These are phyloP conservation scores for Lentinus brumalis DNA, from an alignment of 768 basidiomycete genomes.

Conservation along the genomic window DNA sequence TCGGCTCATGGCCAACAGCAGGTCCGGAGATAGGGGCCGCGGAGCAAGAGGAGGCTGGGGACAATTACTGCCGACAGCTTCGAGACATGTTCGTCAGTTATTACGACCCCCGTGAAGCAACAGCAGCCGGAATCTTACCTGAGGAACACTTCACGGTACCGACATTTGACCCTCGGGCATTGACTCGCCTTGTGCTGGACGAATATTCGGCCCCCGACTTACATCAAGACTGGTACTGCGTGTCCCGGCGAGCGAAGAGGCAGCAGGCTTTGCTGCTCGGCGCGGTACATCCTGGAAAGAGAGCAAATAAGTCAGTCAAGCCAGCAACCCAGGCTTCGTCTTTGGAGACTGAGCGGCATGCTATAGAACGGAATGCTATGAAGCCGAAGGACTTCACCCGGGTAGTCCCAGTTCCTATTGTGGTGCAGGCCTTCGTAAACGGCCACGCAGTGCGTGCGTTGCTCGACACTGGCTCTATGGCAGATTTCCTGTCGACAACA, in stretches of 20 bases:
- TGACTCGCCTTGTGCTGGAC: too few relatives aligned
- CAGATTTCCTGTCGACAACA: slow-evolving; percentile 35
- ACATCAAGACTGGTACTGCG: too few relatives aligned
- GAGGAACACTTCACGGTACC: background rate
- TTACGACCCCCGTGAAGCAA: background rate
- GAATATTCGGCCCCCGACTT: too few relatives aligned
- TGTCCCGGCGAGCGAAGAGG: too few relatives aligned
- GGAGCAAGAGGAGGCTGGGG: background rate
- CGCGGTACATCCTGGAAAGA: background rate
- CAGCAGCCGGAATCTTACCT: background rate
- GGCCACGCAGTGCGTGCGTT: slow-evolving; percentile 20
- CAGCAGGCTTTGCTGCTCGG: background rate
- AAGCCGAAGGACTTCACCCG: background rate
- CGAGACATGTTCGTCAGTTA: background rate
- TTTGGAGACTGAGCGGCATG: background rate
- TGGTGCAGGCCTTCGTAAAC: slow-evolving; percentile 22
- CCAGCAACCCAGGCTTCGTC: background rate
- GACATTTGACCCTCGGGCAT: too few relatives aligned
- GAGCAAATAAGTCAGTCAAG: background rate
- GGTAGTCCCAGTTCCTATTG: slow-evolving; percentile 15
- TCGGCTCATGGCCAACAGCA: background rate
- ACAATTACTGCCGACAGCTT: background rate
- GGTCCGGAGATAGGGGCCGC: background rate
- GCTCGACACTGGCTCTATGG: slow-evolving; percentile 31
- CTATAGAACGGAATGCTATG: slow-evolving; percentile 14